Evolutionary conservation across 2,329 filamentous ascomycete genomes (phyloP).

Genomic region (Trichoderma asperellum): DNA sequence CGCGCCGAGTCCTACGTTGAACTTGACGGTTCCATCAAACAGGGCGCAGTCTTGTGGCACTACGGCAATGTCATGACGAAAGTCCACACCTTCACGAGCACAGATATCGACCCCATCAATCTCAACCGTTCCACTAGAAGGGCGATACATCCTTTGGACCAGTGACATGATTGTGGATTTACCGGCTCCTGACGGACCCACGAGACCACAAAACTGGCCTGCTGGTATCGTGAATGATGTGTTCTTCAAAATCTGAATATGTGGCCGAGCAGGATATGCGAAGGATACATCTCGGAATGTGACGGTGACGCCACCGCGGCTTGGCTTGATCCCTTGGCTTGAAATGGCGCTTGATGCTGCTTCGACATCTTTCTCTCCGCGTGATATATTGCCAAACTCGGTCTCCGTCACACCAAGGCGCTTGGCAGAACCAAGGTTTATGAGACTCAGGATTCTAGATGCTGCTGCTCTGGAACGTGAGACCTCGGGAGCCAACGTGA

Average conservation of each 20-base stretch:
- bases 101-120: constrained; percentile 54
- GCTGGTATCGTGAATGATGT: constrained; percentile 61
- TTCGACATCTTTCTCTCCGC: constrained; percentile 45
- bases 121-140: constrained; percentile 46
- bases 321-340: neutral
- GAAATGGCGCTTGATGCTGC: constrained; percentile 38
- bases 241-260: constrained; percentile 59
- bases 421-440: constrained; percentile 48
- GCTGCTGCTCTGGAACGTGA: constrained; percentile 66
- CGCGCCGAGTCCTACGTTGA: constrained; percentile 60
- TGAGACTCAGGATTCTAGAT: constrained; percentile 58
- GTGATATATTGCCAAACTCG: constrained; percentile 24
- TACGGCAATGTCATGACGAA: constrained; percentile 58
- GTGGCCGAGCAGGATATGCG: constrained; percentile 65
- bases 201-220: constrained; percentile 65
- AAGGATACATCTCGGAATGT: constrained; percentile 65
- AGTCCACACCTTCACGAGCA: constrained; percentile 46
- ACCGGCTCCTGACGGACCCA: constrained; percentile 68
- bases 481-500: constrained; percentile 75
- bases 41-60: constrained; percentile 63
- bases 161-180: constrained; percentile 68
- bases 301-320: constrained; percentile 50
- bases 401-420: constrained; percentile 31
- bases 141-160: constrained; percentile 55
- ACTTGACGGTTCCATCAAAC: constrained; percentile 59